phyloP scores from a whole-genome alignment of 768 basidiomycete genomes.

The Termitomyces titanicus region DNA sequence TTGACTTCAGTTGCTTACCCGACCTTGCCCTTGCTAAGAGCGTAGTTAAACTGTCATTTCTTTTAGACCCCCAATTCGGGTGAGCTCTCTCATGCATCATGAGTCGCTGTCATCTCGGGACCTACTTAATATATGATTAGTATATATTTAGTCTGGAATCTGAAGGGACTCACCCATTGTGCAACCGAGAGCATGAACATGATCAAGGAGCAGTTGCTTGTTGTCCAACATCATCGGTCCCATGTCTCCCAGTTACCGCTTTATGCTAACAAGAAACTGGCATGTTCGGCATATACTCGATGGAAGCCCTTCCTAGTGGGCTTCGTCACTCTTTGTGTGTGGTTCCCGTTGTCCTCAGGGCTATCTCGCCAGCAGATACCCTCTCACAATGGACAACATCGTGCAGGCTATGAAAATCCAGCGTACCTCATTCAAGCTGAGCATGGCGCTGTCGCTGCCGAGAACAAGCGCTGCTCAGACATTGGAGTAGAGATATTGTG shows the following conservation, averaged over 20 bases:
- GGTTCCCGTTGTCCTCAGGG: not conserved
- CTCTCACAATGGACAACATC: not conserved
- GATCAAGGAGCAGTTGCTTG: not conserved
- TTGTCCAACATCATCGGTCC: not conserved
- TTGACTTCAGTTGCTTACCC: too few species aligned
- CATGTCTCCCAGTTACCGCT: conserved; percentile 2
- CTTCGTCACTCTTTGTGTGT: not conserved
- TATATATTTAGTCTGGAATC: too few species aligned
- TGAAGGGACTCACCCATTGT: too few species aligned
- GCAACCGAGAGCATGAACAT: too few species aligned
- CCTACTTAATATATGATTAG: too few species aligned
- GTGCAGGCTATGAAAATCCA: conserved; percentile 30
- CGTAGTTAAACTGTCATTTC: too few species aligned
- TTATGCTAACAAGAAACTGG: not conserved
- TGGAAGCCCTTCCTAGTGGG: conserved; percentile 7
- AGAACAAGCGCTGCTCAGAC: conserved; percentile 82
- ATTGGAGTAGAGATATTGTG: conserved; percentile 77
- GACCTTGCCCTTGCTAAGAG: too few species aligned
- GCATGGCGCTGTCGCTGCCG: conserved; percentile 85
- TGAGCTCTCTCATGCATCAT: too few species aligned
- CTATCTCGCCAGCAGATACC: not conserved
- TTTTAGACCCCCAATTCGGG: too few species aligned
- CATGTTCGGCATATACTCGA: not conserved
- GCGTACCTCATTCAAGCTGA: conserved; percentile 51
- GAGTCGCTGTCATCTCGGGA: too few species aligned